Evolutionary conservation across 306 rosid genomes (phyloP), one percentile per base, ranked within the genome.

Genomic region (Prunus padus): DNA sequence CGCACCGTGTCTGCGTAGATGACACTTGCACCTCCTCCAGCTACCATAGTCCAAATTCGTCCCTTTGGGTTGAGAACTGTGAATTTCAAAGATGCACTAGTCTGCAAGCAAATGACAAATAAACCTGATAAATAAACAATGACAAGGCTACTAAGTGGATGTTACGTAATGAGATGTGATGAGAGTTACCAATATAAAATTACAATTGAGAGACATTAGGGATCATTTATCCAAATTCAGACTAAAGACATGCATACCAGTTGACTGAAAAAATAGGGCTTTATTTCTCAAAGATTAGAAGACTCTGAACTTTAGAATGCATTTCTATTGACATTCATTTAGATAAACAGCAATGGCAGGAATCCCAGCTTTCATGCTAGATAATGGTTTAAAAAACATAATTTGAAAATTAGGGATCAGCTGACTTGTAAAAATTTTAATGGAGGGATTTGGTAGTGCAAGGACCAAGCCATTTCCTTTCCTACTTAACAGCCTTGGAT

Each of bases 11-110:
- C 96, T 45, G 98, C 97, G 10, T 94, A 94, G 81, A 94, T 94
- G 83, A 94, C 98, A 81, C 98, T 94, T 20, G 98, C 96, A 79
- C 98, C 98, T 86, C 98, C 98, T 49, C 98, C 98, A 37, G 98
- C 98, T 33, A 94, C 98, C 98, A 94, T 94, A 73, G 98, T 94
- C 98, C 98, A 94, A 79, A 94, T 94, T 79, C 97, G 76, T 64
- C 98, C 98, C 76, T 86, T 81, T 23, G 98, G 97, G 77, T 94
- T 94, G 82, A 94, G 77, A 80, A 94, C 97, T 10, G 98, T 94
- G 87, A 94, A 94, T 86, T 94, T 94, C 86, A 91, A 81, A 25
- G 98, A 94, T 63, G 98, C 95, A 78, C 97, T 91, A 12, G 97
- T 94, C 98, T 91, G 96, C 86, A 82, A 76, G 78, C 60, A 77